Evolutionary conservation across 129 eudicot genomes (phyloP).

Genomic region (Chrysanthemum makinoi): DNA sequence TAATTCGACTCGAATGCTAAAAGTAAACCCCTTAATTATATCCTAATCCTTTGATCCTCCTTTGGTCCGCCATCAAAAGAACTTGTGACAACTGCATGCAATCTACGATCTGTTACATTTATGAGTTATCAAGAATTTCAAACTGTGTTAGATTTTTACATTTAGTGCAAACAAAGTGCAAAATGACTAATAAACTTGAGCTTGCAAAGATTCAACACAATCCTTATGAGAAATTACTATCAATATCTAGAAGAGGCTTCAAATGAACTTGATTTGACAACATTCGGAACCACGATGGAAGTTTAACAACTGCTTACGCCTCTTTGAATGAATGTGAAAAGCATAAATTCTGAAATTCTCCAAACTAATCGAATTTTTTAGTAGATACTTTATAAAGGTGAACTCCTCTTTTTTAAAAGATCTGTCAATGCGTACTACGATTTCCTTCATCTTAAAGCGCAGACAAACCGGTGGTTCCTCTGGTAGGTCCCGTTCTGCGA

Average conservation of each 20-base stretch:
- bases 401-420: constrained; percentile 16
- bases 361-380: constrained; percentile 4
- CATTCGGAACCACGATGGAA: constrained; percentile 15
- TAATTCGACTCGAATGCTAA: no score
- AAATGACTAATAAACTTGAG: neutral
- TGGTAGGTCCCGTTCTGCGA: constrained; percentile 15
- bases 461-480: constrained; percentile 25
- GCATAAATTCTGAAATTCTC: constrained; percentile 3
- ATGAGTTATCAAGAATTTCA: no score
- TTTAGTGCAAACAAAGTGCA: neutral
- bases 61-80: neutral
- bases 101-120: neutral
- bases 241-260: neutral
- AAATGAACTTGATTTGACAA: constrained; percentile 19
- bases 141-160: neutral
- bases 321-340: neutral
- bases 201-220: no score
- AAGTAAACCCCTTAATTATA: no score
- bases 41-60: no score
- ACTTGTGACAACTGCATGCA: constrained; percentile 6
- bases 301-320: constrained; percentile 13
- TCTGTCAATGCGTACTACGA: constrained; percentile 12
- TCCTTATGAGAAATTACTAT: no score
- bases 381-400: constrained; percentile 18
- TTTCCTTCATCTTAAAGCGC: constrained; percentile 10